Evolutionary conservation across 768 basidiomycete genomes (phyloP).

Genomic region (Pilatotrama ljubarskyi): DNA sequence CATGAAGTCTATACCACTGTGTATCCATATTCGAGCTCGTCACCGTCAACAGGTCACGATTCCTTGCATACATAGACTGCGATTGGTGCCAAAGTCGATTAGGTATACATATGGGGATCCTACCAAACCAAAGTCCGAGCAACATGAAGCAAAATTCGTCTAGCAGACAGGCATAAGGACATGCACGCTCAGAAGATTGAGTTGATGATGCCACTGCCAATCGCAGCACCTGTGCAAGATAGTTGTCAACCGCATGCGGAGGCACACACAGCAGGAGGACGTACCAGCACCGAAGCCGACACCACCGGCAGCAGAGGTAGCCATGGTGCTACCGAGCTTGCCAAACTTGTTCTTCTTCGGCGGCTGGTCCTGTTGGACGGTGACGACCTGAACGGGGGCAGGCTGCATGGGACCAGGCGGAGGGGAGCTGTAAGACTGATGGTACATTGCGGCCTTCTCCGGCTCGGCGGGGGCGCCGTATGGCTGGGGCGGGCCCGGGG

Average conservation of each 20-base stretch:
- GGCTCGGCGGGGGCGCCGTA: conserved; percentile 33
- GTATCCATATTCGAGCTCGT: neutral
- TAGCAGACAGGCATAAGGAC: neutral
- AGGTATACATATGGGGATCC: conserved; percentile 1
- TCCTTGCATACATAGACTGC: no score
- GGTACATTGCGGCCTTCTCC: conserved; percentile 35
- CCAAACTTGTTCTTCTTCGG: conserved; percentile 61
- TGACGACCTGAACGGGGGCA: conserved; percentile 22
- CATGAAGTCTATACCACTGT: neutral
- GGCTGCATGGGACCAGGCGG: conserved; percentile 11
- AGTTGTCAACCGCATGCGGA: neutral
- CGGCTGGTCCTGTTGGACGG: conserved; percentile 43
- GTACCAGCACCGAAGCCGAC: conserved; percentile 75
- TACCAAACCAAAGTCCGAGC: conserved; percentile 1
- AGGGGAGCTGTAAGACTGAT: conserved; percentile 29
- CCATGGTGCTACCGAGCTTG: conserved; percentile 54
- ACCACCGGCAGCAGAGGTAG: conserved; percentile 53
- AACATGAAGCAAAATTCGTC: neutral
- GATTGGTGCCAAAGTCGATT: neutral
- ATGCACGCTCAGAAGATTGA: conserved; percentile 43
- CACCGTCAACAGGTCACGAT: no score
- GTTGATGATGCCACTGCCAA: conserved; percentile 50
- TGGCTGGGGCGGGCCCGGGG: conserved; percentile 37
- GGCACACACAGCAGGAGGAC: conserved; percentile 30
- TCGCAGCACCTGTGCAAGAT: conserved; percentile 44